phyloP scores from a whole-genome alignment of 2,329 filamentous ascomycete genomes.

The Geosmithia morbida region DNA sequence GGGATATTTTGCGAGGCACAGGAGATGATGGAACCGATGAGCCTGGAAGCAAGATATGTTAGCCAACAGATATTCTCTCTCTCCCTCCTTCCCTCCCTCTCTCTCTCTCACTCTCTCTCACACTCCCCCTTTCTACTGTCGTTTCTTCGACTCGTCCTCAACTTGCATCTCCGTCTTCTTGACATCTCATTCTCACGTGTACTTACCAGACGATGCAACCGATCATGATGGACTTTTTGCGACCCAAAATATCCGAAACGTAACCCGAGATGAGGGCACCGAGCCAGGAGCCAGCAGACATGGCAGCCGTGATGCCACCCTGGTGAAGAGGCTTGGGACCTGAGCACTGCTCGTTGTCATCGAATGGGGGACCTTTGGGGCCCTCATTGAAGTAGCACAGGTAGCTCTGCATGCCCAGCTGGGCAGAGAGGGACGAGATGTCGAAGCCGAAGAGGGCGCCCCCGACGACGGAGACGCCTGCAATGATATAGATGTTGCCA shows the following conservation, averaged over 20 bases:
- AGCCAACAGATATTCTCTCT: not conserved
- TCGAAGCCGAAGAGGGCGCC: constrained; percentile 37
- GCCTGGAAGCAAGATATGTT: constrained; percentile 14
- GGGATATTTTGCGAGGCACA: constrained; percentile 30
- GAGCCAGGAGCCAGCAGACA: constrained; percentile 35
- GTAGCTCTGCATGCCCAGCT: constrained; percentile 19
- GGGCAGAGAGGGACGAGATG: constrained; percentile 40
- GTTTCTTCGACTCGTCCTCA: too few relatives aligned
- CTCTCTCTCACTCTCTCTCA: not conserved
- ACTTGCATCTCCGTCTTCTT: too few relatives aligned
- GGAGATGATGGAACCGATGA: constrained; percentile 30
- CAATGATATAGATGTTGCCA: constrained; percentile 20
- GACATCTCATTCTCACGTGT: not conserved
- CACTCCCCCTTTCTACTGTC: not conserved
- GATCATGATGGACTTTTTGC: constrained; percentile 34
- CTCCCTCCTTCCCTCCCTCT: not conserved
- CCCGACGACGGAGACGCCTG: constrained; percentile 20
- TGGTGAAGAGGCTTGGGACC: constrained; percentile 26
- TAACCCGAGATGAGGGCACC: constrained; percentile 32
- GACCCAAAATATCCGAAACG: constrained; percentile 32
- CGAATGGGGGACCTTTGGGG: constrained; percentile 15
- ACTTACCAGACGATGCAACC: constrained; percentile 33
- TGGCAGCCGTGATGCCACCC: constrained; percentile 35
- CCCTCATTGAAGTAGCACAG: constrained; percentile 23
- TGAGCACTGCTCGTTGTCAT: constrained; percentile 12